A percentile compares a stretch with the other conserved stretches of the same genome.
Conservation (phyloP, 768 basidiomycete genomes). For the Xanthoconium stramineum region DNA sequence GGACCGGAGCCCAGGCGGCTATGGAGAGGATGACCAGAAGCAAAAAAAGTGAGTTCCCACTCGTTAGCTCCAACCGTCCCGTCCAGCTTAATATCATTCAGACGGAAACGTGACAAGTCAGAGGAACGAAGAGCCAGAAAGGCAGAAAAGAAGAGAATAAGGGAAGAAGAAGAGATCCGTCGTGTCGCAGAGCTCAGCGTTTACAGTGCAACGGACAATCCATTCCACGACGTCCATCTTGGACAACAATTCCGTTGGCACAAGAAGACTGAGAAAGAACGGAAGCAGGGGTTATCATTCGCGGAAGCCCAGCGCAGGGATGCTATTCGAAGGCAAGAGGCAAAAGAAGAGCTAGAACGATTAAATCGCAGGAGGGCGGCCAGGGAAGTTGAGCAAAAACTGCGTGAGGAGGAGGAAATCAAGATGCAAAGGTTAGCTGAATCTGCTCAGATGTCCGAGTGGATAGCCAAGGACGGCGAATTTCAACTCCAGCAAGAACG, state of each 20-base stretch:
- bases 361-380: constrained; percentile 89
- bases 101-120: constrained; percentile 84
- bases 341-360: constrained; percentile 92
- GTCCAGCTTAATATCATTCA: constrained; percentile 29
- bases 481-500: constrained; percentile 96
- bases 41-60: constrained; percentile 45
- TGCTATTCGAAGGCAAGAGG: constrained; percentile 78
- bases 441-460: constrained; percentile 96
- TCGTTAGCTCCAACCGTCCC: background rate
- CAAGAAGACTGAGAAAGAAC: constrained; percentile 97
- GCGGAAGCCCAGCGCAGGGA: constrained; percentile 81
- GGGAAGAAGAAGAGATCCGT: constrained; percentile 86
- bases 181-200: constrained; percentile 93
- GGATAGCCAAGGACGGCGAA: constrained; percentile 95
- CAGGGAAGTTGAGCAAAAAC: constrained; percentile 81
- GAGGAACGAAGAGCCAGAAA: constrained; percentile 82
- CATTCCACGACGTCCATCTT: constrained; percentile 96
- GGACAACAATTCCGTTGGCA: constrained; percentile 98
- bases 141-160: constrained; percentile 79
- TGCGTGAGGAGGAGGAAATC: constrained; percentile 91
- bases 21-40: constrained; percentile 33
- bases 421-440: constrained; percentile 87
- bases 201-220: constrained; percentile 96
- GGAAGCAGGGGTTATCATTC: constrained; percentile 76
- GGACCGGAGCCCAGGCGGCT: constrained; percentile 18